Evolutionary conservation across 177 flowering plant genomes (phyloP).

Genomic region (Vitis hybrid): DNA sequence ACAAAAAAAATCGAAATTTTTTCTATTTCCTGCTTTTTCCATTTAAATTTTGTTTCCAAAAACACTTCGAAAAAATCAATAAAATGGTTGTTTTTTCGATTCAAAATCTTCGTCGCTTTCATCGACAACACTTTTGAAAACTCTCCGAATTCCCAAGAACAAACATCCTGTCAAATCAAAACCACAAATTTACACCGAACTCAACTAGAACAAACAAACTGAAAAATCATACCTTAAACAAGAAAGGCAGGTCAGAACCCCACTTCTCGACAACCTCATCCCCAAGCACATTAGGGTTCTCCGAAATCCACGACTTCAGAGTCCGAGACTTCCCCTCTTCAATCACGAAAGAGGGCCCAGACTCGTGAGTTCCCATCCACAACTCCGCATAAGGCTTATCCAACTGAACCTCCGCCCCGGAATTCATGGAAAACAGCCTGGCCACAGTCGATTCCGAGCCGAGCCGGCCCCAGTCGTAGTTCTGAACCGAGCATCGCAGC

Average conservation of each 20-base stretch:
- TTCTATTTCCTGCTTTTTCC: too few relatives aligned
- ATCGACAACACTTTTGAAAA: too few relatives aligned
- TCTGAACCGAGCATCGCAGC: slow-evolving; percentile 62
- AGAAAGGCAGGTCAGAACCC: slow-evolving; percentile 83
- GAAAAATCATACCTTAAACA: slow-evolving; percentile 67
- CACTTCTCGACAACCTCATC: slow-evolving; percentile 61
- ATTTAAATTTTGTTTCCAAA: too few relatives aligned
- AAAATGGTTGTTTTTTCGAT: too few relatives aligned
- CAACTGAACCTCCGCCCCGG: slow-evolving; percentile 27
- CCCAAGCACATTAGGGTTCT: slow-evolving; percentile 68
- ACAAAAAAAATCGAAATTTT: too few relatives aligned
- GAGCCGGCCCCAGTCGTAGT: slow-evolving; percentile 71
- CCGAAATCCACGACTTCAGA: slow-evolving; percentile 64
- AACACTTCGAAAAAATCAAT: too few relatives aligned
- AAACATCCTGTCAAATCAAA: background rate
- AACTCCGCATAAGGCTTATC: slow-evolving; percentile 74
- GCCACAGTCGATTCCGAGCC: slow-evolving; percentile 60
- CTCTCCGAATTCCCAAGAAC: background rate
- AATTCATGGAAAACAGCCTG: slow-evolving; percentile 47
- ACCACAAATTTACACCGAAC: background rate
- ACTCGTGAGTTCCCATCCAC: slow-evolving; percentile 91
- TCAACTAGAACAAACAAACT: background rate
- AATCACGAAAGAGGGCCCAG: slow-evolving; percentile 59
- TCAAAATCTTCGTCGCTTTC: too few relatives aligned
- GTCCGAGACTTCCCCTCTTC: slow-evolving; percentile 7